phyloP scores from a whole-genome alignment of 2,329 filamentous ascomycete genomes.

The Paramyrothecium sp. region DNA sequence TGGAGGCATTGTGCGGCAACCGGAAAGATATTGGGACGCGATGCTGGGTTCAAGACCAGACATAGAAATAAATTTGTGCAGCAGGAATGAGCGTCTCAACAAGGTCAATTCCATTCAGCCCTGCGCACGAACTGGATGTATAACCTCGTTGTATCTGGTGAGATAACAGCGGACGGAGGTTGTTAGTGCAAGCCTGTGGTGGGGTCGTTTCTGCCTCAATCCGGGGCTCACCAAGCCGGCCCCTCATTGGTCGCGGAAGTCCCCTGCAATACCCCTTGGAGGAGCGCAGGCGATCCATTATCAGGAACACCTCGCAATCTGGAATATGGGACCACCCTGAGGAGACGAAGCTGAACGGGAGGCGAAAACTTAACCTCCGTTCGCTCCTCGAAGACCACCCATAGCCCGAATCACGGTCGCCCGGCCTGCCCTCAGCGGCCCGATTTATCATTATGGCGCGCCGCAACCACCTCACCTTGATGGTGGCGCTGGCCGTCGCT shows the following conservation, averaged over 20 bases:
- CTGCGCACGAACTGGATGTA: too few species aligned
- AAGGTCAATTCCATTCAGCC: too few species aligned
- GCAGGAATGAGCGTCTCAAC: too few species aligned
- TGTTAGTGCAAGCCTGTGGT: too few species aligned
- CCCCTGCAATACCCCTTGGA: neutral
- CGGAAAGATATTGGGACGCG: too few species aligned
- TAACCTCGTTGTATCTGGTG: too few species aligned
- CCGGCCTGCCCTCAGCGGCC: neutral
- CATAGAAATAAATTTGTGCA: too few species aligned
- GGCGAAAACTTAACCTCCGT: neutral
- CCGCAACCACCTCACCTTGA: constrained; percentile 49
- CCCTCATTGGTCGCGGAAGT: neutral
- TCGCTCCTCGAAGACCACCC: neutral
- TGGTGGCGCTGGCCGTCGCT: constrained; percentile 53
- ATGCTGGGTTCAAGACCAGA: too few species aligned
- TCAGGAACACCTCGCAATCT: neutral
- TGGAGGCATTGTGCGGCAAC: too few species aligned
- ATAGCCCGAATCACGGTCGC: neutral
- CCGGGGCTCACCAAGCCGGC: neutral
- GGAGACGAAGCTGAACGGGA: neutral
- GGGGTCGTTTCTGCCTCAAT: too few species aligned
- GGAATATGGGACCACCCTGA: neutral
- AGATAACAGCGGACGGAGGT: too few species aligned
- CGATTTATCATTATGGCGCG: constrained; percentile 44
- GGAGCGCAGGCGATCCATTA: neutral